These are phyloP conservation scores for Aphanomyces euteiches DNA, from an alignment of 352 stramenopile genomes.

Conservation along the genomic window DNA sequence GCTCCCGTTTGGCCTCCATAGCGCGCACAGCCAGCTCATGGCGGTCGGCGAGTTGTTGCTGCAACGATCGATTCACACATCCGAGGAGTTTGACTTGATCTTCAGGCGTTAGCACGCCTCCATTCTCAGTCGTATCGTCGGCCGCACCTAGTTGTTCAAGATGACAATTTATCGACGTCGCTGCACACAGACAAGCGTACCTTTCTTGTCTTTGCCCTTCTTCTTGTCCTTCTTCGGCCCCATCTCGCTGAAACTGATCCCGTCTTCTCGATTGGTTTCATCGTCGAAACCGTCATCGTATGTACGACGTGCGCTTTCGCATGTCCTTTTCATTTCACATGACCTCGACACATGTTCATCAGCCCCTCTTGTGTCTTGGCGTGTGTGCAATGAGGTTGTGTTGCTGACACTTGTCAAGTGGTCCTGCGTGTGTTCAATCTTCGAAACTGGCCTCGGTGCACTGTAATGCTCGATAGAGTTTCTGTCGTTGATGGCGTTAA, in stretches of 20 bases:
- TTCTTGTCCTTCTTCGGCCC: slow-evolving; percentile 29
- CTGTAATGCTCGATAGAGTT: too few relatives aligned
- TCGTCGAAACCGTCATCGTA: not conserved
- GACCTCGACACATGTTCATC: too few relatives aligned
- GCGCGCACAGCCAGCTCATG: slow-evolving; percentile 83
- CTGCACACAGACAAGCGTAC: not conserved
- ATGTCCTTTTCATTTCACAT: too few relatives aligned
- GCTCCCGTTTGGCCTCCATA: slow-evolving; percentile 83
- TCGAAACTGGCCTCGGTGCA: too few relatives aligned
- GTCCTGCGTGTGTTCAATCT: too few relatives aligned
- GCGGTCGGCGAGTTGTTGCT: slow-evolving; percentile 86
- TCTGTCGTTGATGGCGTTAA: too few relatives aligned
- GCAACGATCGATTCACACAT: slow-evolving; percentile 76
- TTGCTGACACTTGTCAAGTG: too few relatives aligned
- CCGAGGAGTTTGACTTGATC: slow-evolving; percentile 84
- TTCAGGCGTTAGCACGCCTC: slow-evolving; percentile 64
- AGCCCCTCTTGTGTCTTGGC: too few relatives aligned
- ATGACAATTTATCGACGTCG: not conserved
- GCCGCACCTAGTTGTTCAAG: not conserved
- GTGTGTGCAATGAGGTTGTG: too few relatives aligned
- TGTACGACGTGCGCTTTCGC: too few relatives aligned
- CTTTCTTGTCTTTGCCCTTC: slow-evolving; percentile 29
- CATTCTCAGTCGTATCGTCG: slow-evolving; percentile 74
- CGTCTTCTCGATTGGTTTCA: not conserved
- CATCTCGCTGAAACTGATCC: not conserved